These are phyloP conservation scores for Luffa aegyptiaca DNA, from an alignment of 306 rosid species.

Conservation along the genomic window DNA sequence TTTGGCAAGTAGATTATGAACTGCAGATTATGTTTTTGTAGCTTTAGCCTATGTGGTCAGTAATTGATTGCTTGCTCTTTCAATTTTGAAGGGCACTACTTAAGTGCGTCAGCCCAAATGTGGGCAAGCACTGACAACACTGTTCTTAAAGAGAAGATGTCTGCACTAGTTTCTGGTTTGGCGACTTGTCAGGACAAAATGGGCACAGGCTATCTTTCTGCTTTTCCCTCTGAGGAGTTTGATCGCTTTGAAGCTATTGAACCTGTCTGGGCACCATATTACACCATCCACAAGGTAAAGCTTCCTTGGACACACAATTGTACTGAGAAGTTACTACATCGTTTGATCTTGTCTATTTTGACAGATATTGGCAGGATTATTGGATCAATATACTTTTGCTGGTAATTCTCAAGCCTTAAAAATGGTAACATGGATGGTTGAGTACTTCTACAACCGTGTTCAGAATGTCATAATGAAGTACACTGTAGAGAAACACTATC, in stretches of 20 bases:
- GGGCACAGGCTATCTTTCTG: slow-evolving; percentile 82
- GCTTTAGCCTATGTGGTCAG: slow-evolving; percentile 10
- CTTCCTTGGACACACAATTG: neutral
- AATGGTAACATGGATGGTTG: slow-evolving; percentile 72
- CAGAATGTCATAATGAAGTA: slow-evolving; percentile 44
- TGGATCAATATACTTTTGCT: slow-evolving; percentile 68
- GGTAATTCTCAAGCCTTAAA: slow-evolving; percentile 51
- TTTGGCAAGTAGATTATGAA: neutral
- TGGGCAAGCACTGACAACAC: slow-evolving; percentile 76
- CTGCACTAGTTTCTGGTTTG: slow-evolving; percentile 37
- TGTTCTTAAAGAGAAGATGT: slow-evolving; percentile 47
- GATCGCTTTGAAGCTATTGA: slow-evolving; percentile 55
- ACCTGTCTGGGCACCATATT: slow-evolving; percentile 89
- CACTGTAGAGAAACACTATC: slow-evolving; percentile 50
- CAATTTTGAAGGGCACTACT: slow-evolving; percentile 65
- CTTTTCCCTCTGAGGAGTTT: slow-evolving; percentile 64
- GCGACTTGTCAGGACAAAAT: slow-evolving; percentile 61
- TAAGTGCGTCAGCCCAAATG: slow-evolving; percentile 79
- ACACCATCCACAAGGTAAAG: slow-evolving; percentile 91
- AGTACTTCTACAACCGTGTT: slow-evolving; percentile 78
- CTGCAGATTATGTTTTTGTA: slow-evolving; percentile 3
- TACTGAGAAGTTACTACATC: neutral
- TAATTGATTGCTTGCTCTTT: slow-evolving; percentile 20
- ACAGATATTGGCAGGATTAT: slow-evolving; percentile 79
- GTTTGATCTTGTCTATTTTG: slow-evolving; percentile 7